These are phyloP conservation scores for Schizochytrium sp. DNA, from an alignment of 108 stramenopile genomes.

Conservation along the genomic window DNA sequence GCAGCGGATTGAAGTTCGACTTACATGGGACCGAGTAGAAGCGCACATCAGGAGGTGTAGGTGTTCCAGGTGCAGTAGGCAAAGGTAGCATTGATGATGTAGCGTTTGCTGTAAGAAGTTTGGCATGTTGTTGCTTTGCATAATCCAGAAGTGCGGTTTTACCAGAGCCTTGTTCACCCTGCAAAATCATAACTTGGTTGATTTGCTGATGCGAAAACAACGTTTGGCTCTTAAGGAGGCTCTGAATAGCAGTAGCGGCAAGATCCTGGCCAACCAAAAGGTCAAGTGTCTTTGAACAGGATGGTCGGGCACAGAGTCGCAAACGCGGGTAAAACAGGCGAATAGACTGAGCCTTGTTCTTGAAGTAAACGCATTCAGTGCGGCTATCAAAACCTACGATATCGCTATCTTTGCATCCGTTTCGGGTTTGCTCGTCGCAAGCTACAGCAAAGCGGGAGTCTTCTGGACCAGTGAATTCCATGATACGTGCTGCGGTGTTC, in stretches of 20 bases:
- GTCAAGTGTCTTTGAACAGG: background rate
- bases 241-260: background rate
- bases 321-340: background rate
- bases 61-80: background rate
- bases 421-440: constrained; percentile 5
- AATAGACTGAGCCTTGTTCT: constrained; percentile 17
- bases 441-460: constrained; percentile 36
- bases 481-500: constrained; percentile 57
- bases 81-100: too few relatives aligned
- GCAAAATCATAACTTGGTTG: constrained; percentile 40
- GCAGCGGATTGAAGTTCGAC: background rate
- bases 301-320: background rate
- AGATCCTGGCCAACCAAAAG: constrained; percentile 29
- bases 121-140: background rate
- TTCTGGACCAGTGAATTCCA: background rate
- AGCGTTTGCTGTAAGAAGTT: too few relatives aligned
- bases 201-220: background rate
- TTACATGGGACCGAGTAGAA: background rate
- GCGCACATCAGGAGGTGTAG: background rate
- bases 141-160: constrained; percentile 28
- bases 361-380: background rate
- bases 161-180: background rate
- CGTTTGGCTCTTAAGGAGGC: constrained; percentile 17
- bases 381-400: constrained; percentile 23
- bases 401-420: background rate